These are phyloP conservation scores for Pelargonium nanum DNA, from an alignment of 345 rosid species.

Conservation along the genomic window DNA sequence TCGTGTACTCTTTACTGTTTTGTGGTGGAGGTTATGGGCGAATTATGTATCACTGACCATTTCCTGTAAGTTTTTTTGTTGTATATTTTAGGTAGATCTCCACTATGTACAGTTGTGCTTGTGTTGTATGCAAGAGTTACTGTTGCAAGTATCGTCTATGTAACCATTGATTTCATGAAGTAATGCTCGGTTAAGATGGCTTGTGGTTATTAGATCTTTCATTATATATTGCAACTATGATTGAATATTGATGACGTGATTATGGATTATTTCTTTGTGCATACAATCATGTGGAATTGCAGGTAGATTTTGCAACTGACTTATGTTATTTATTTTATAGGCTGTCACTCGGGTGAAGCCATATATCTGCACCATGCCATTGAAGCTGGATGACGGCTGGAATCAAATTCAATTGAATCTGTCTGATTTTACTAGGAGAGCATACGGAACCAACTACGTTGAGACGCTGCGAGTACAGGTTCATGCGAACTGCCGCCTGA, in stretches of 20 bases:
- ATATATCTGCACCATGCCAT: constrained; percentile 87
- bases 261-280: neutral
- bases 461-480: constrained; percentile 94
- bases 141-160: neutral
- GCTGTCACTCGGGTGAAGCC: constrained; percentile 89
- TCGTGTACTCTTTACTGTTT: no score
- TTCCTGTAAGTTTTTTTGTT: no score
- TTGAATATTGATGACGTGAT: constrained; percentile 1
- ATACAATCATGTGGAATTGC: neutral
- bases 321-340: constrained; percentile 22
- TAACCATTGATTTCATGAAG: neutral
- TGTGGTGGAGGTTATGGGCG: no score
- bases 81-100: no score
- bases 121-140: neutral
- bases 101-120: no score
- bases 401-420: constrained; percentile 91
- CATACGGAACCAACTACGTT: constrained; percentile 91
- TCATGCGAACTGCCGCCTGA: constrained; percentile 85
- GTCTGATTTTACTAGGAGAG: constrained; percentile 82
- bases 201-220: neutral
- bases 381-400: constrained; percentile 96
- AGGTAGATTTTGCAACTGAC: neutral
- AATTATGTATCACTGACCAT: no score
- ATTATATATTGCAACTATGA: neutral
- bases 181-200: neutral